These are phyloP conservation scores for Pseudocercospora vitis DNA, from an alignment of 2,329 filamentous ascomycete genomes.

Conservation along the genomic window DNA sequence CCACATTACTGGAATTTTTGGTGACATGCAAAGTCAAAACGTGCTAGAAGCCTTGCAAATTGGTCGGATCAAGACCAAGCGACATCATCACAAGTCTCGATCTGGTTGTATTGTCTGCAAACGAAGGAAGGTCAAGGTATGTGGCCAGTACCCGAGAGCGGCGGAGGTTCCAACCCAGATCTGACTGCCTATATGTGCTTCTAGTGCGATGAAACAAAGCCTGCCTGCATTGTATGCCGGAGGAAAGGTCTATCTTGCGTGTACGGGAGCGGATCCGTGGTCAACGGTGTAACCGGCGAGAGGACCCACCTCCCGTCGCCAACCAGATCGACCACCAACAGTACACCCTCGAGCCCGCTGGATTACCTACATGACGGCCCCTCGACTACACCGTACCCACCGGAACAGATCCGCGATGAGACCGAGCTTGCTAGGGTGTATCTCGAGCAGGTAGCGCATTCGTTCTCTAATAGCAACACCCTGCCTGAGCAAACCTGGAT, in stretches of 20 bases:
- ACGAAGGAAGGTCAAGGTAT: neutral
- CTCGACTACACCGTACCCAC: neutral
- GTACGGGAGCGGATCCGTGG: neutral
- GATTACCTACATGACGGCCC: neutral
- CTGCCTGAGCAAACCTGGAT: neutral
- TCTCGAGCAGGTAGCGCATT: conserved; percentile 3
- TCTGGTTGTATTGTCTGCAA: conserved; percentile 3
- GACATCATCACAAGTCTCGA: conserved; percentile 2
- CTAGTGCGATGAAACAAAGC: conserved; percentile 3
- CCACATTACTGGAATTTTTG: no score
- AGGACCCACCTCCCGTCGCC: neutral
- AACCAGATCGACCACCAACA: neutral
- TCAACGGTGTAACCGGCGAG: neutral
- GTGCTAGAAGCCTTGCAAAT: neutral
- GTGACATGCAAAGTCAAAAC: neutral
- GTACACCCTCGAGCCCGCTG: neutral
- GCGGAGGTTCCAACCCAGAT: neutral
- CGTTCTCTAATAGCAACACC: neutral
- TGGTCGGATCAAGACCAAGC: conserved; percentile 1
- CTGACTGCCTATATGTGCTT: neutral
- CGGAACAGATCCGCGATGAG: neutral
- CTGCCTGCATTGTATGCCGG: neutral
- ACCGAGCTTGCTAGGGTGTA: conserved; percentile 1
- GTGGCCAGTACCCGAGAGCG: neutral
- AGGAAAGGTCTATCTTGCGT: neutral